Conservation (phyloP, 208 protist genomes). For the Acanthamoeba royreba region DNA sequence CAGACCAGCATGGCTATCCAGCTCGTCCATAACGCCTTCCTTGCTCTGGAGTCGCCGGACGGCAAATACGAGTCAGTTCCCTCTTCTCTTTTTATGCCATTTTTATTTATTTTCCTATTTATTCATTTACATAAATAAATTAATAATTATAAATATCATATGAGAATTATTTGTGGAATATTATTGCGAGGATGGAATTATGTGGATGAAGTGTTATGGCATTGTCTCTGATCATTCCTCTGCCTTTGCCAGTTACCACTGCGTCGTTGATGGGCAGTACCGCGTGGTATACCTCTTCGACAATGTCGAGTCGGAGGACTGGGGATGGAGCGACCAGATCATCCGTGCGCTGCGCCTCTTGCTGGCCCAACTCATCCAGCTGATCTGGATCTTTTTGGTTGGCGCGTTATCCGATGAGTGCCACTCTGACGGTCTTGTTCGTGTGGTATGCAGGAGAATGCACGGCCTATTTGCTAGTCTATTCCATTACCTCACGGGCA, state of each 20-base stretch:
- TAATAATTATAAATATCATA: neutral
- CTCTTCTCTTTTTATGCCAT: neutral
- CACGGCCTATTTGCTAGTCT: neutral
- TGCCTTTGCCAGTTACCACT: neutral
- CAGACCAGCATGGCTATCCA: neutral
- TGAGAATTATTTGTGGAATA: too few species aligned
- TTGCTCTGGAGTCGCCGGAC: neutral
- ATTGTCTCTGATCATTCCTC: neutral
- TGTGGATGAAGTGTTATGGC: neutral
- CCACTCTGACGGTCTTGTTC: neutral
- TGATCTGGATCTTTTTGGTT: neutral
- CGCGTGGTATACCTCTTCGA: neutral
- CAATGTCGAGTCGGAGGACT: neutral
- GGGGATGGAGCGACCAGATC: neutral
- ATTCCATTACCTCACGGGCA: neutral
- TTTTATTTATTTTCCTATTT: too few species aligned
- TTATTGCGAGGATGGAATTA: neutral
- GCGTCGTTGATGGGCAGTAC: neutral
- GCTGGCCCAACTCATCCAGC: too few species aligned
- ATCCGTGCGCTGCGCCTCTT: neutral
- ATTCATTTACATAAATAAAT: neutral
- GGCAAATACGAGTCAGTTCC: too few species aligned
- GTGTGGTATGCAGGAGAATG: neutral
- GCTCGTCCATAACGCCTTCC: neutral
- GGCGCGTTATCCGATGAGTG: neutral